Percentiles rank a stretch among this genome's conserved stretches.
Evolutionary conservation across 305 asterid genomes (phyloP).

Genomic region (Fraxinus sp.): DNA sequence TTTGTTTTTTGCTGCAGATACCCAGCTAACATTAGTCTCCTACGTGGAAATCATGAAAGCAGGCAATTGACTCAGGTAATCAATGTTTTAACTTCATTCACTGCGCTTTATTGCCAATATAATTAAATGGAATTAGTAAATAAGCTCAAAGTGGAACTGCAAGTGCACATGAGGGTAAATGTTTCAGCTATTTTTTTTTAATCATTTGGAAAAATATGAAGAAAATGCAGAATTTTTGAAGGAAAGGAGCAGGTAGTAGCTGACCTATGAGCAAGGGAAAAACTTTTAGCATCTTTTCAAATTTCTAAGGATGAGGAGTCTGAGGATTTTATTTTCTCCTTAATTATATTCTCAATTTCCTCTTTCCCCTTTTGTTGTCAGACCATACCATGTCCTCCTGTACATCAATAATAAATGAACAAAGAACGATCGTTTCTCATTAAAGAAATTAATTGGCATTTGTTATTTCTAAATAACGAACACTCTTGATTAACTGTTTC

Average conservation of each 20-base stretch:
- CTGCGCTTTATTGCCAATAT: conserved; percentile 4
- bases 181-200: neutral
- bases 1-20: conserved; percentile 51
- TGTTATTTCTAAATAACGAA: neutral
- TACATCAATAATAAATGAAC: neutral
- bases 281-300: neutral
- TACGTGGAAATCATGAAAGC: conserved; percentile 99
- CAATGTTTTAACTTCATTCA: neutral
- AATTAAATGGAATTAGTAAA: neutral
- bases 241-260: neutral
- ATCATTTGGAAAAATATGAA: neutral
- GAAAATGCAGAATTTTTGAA: neutral
- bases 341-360: neutral
- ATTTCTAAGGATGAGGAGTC: neutral
- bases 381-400: neutral
- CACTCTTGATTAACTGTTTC: neutral
- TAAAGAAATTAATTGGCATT: conserved; percentile 3
- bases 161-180: neutral
- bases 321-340: neutral
- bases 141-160: conserved; percentile 15
- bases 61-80: conserved; percentile 93
- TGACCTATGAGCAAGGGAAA: neutral
- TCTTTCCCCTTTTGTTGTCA: neutral
- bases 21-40: conserved; percentile 92
- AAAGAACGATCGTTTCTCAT: neutral